Evolutionary conservation across 768 basidiomycete species (phyloP), one percentile per base, ranked within the genome.

Genomic region (Chalciporus sphaerocephalus): DNA sequence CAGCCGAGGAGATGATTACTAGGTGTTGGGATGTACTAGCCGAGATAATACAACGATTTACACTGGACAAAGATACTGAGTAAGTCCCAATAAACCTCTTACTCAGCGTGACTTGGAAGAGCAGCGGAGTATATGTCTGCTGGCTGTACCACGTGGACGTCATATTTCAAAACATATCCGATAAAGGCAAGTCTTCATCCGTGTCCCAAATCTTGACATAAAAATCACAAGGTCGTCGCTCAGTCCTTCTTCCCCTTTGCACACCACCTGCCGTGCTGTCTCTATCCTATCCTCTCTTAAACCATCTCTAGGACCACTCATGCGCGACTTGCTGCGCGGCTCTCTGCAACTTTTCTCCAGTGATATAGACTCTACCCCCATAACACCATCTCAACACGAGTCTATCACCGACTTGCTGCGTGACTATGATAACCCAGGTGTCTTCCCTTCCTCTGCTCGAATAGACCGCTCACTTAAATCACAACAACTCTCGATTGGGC

Each of bases 1-100:
- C 33, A 89, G 84, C 67, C 77, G 89, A 53, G 89, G 89, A 20
- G 82, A 87, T 48, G 89, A 92, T 65, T 92, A 88, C 66, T 90
- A 57, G 42, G 43, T 57, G n/a, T n/a, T n/a, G 63, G 48, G 40
- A 24, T 43, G 30, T 53, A 37, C 33, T 42, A 48, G 16, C 20
- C 37, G 38, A 43, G n/a, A 21, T 36, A 25, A 28, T 47, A 9
- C 18, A 37, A 30, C 32, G 22, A 37, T 41, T 23, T 2, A 32
- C 33, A 35, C 21, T 32, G 34, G 37, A 32, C 38, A 48, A 40
- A 48, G 47, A n/a, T n/a, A n/a, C n/a, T 45, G 43, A 44, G 52
- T 47, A 37, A n/a, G n/a, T n/a, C n/a, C n/a, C n/a, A n/a, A n/a
- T n/a, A n/a, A n/a, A n/a, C n/a, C n/a, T n/a, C n/a, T n/a, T n/a